phyloP scores from a whole-genome alignment of 2,329 filamentous ascomycete genomes.

The Hypoxylon sp. region DNA sequence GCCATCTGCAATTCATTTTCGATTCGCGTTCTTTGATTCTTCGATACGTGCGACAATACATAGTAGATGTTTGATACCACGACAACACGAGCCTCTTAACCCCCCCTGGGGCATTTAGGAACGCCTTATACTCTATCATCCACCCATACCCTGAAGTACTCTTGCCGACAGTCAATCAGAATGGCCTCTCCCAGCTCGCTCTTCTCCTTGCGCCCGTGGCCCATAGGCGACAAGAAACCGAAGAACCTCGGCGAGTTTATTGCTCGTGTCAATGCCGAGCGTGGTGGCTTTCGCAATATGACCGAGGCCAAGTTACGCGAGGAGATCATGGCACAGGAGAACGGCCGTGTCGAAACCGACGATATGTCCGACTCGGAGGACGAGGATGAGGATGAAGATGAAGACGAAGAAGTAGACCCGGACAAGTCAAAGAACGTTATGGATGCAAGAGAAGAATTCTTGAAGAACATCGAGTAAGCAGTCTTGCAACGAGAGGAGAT shows the following conservation, averaged over 20 bases:
- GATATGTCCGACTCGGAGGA: conserved; percentile 63
- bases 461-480: conserved; percentile 71
- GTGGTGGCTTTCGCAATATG: conserved; percentile 85
- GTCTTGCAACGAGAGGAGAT: not conserved
- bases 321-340: conserved; percentile 70
- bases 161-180: not conserved
- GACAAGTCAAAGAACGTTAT: conserved; percentile 60
- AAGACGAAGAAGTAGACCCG: conserved; percentile 53
- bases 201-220: conserved; percentile 76
- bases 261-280: conserved; percentile 81
- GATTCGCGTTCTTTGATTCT: too few species aligned
- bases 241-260: conserved; percentile 81
- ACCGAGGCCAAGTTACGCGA: conserved; percentile 79
- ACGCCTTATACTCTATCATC: not conserved
- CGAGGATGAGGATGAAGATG: conserved; percentile 51
- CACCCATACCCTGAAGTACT: not conserved
- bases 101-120: not conserved
- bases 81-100: not conserved
- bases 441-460: conserved; percentile 69
- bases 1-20: conserved; percentile 1
- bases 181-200: conserved; percentile 52
- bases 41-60: not conserved
- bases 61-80: not conserved
- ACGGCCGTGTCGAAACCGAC: conserved; percentile 57
- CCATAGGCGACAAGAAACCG: conserved; percentile 69